Evolutionary conservation across 2,329 filamentous ascomycete species (phyloP).

Genomic region (Fusarium newnesense): DNA sequence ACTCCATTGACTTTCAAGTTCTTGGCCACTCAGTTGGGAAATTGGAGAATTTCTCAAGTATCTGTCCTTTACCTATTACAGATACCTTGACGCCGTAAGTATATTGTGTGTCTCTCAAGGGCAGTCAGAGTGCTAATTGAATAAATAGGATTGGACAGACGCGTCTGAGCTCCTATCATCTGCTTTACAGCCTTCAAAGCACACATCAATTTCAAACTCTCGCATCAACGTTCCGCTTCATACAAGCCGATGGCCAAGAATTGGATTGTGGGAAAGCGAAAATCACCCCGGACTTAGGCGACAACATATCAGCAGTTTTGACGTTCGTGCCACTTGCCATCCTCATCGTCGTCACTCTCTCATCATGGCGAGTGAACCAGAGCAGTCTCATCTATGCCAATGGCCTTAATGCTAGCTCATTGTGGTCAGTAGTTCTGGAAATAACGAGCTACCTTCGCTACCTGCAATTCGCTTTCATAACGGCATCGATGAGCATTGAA

Average conservation of each 20-base stretch:
- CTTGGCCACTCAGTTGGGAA: not conserved
- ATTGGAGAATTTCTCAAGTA: not conserved
- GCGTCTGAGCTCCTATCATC: not conserved
- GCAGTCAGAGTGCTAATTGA: not conserved
- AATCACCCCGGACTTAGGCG: not conserved
- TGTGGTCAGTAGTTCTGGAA: not conserved
- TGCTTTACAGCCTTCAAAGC: not conserved
- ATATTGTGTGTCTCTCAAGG: too few species aligned
- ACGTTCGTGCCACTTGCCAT: not conserved
- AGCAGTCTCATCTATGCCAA: not conserved
- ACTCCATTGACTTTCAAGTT: not conserved
- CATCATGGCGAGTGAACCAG: not conserved
- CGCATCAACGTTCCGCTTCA: not conserved
- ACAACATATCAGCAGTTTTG: not conserved
- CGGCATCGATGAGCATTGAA: not conserved
- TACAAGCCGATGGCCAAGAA: not conserved
- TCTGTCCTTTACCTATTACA: not conserved
- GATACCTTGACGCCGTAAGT: not conserved
- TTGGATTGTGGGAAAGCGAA: not conserved
- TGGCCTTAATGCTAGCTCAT: not conserved
- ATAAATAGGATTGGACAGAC: not conserved
- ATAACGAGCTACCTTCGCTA: not conserved
- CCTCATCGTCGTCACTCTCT: not conserved
- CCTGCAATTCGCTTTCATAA: not conserved
- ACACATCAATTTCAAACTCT: not conserved